Base-by-base conservation (phyloP, 441 rosid genomes). In the Theobroma grandiflorum region DNA sequence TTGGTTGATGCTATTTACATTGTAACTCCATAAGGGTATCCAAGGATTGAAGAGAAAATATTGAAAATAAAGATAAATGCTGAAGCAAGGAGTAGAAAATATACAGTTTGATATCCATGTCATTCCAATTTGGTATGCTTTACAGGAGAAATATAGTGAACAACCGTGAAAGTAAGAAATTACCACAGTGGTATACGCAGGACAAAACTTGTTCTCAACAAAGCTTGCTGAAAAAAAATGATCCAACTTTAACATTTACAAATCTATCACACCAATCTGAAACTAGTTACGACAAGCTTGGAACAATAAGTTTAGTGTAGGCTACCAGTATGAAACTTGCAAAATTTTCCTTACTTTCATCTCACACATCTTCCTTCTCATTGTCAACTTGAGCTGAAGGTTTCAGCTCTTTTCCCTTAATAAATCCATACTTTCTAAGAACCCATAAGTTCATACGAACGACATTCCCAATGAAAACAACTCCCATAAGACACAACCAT, bases 391-490 rank as follows among this genome's bases (percentile, higher is more conserved):
- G 4, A 45, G 31, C 70, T 35, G 61, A 33, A 35, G 35, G 62
- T 33, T 49, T 76, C 33, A 33, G 47, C 61, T 49, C 59, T 33
- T 76, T 76, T 76, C n/a, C 79, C 79, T 49, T 76, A 2, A 76
- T 35, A 63, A 45, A 10, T 7, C 71, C 72, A 49, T 26, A 76
- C 59, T 76, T 76, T 35, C 50, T 75, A 26, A 74, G 78, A 75
- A 61, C 22, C 69, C 71, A 62, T 47, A 75, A 31, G 67, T 75
- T 75, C 62, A 64, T 63, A 10, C 57, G 67, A 20, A 74, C 42
- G 18, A 75, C 4, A 75, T 75, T 75, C 42, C 79, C 79, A 64
- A 63, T 49, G 14, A 63, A 64, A 63, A 76, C 62, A 63, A 76
- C 69, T 52, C 57, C 71, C 79, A 76, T 64, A 11, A 76, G 33